phyloP scores from a whole-genome alignment of 192 early-diverging fungal species.

The Coemansia sp. region DNA sequence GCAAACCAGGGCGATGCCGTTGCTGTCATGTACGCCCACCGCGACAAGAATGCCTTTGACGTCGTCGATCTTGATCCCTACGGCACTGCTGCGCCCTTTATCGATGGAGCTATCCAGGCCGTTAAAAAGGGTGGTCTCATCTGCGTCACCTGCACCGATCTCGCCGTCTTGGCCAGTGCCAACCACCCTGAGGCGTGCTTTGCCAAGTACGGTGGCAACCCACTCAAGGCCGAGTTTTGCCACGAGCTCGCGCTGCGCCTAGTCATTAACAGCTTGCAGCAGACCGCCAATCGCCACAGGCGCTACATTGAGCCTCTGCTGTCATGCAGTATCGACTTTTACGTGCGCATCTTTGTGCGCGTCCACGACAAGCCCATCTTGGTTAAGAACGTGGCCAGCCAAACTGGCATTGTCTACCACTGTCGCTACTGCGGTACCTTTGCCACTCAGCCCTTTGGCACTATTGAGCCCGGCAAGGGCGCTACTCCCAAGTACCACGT shows the following conservation, averaged over 20 bases:
- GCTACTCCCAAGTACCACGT: constrained; percentile 65
- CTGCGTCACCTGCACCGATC: constrained; percentile 98
- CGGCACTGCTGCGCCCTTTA: constrained; percentile 92
- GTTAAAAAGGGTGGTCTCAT: constrained; percentile 91
- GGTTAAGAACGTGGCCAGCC: constrained; percentile 80
- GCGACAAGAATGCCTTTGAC: constrained; percentile 66
- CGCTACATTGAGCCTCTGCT: constrained; percentile 86
- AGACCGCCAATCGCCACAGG: constrained; percentile 80
- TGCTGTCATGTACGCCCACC: constrained; percentile 70
- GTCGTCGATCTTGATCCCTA: constrained; percentile 98
- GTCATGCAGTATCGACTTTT: constrained; percentile 97
- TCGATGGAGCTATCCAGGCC: constrained; percentile 92
- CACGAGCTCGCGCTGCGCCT: constrained; percentile 96
- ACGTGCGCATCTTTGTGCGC: constrained; percentile 93
- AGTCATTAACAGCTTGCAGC: constrained; percentile 80
- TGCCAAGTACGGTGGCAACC: constrained; percentile 94
- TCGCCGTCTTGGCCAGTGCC: constrained; percentile 89
- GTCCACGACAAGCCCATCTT: constrained; percentile 73
- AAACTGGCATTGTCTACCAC: constrained; percentile 79
- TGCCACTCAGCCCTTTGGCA: constrained; percentile 74
- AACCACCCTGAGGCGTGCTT: constrained; percentile 87
- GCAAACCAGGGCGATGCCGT: constrained; percentile 86
- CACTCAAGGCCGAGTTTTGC: constrained; percentile 82
- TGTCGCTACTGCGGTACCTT: constrained; percentile 84
- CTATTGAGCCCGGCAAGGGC: constrained; percentile 56